Base-by-base conservation (phyloP, 257 asterid species). In the Mitragyna speciosa region DNA sequence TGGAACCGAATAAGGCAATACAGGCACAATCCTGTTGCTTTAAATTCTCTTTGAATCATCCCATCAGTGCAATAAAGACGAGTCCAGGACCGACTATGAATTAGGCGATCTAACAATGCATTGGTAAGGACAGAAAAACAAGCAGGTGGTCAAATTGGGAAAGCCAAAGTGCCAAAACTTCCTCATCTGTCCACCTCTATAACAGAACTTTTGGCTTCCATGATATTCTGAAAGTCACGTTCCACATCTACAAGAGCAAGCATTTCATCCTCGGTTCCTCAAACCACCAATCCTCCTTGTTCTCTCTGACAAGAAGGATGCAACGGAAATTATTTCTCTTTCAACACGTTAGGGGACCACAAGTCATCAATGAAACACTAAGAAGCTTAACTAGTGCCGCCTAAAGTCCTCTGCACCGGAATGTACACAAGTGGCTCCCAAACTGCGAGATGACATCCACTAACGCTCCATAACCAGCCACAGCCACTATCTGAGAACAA, bases 391-490 rank as follows among this genome's bases (percentile, higher is more conserved):
- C 31, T 5, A 61, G 12, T 77, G 67, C 84, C 66, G 59, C 75
- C 82, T 81, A 89, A 41, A 86, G 77, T 48, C 96, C 89, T 82
- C 80, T 84, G 84, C 94, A 88, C 68, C 97, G 93, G 84, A 92
- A 93, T 47, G 96, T 94, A 86, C 97, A 91, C 77, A 84, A 82
- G 82, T 93, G 98, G 86, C 99, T 95, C 76, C 99, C 98, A 39
- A 88, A 95, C 82, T 87, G 95, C n/a, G 99, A 92, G 85, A 95
- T 88, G 72, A 95, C 72, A 87, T 95, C 98, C n/a, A 95, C 99
- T 68, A 91, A 83, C n/a, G 86, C 97, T 84, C 99, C 98, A 78
- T 91, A 92, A 66, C 99, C 99, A 84, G 96, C 89, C 75, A 92
- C 98, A 41, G 95, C 93, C 28, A 89, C 78, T 31, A 91, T 94